phyloP scores from a whole-genome alignment of 2,329 filamentous ascomycete species.

The Trichoderma hamatum region DNA sequence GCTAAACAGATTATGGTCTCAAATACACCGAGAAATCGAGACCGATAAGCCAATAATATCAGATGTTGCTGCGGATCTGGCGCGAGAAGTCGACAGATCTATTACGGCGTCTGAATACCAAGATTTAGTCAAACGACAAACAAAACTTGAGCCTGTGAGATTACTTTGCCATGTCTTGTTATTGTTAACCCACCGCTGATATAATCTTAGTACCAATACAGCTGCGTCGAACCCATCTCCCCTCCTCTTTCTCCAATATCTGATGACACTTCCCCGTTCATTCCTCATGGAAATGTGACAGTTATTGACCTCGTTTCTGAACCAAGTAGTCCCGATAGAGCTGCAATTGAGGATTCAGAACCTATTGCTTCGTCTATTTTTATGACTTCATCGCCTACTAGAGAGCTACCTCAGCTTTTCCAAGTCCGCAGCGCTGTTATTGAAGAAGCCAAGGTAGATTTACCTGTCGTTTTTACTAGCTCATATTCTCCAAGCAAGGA shows the following conservation, averaged over 20 bases:
- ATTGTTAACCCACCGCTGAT: background rate
- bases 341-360: constrained; percentile 31
- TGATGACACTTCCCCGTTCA: constrained; percentile 30
- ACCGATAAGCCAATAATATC: constrained; percentile 27
- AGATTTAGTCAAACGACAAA: background rate
- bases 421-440: background rate
- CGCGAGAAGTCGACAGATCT: background rate
- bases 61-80: background rate
- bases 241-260: constrained; percentile 37
- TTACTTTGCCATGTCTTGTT: background rate
- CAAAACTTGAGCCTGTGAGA: background rate
- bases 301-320: constrained; percentile 39
- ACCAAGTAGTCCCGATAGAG: constrained; percentile 34
- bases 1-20: constrained; percentile 31
- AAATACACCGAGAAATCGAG: constrained; percentile 37
- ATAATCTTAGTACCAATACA: background rate
- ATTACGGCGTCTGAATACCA: background rate
- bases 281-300: constrained; percentile 30
- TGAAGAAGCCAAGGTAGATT: constrained; percentile 31
- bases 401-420: background rate
- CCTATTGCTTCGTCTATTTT: constrained; percentile 25
- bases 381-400: constrained; percentile 29
- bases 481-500: constrained; percentile 16
- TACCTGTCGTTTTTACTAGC: constrained; percentile 32
- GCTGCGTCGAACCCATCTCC: constrained; percentile 31